These are phyloP conservation scores for Macroventuria anomochaeta DNA, from an alignment of 2,329 filamentous ascomycete genomes.

Conservation along the genomic window DNA sequence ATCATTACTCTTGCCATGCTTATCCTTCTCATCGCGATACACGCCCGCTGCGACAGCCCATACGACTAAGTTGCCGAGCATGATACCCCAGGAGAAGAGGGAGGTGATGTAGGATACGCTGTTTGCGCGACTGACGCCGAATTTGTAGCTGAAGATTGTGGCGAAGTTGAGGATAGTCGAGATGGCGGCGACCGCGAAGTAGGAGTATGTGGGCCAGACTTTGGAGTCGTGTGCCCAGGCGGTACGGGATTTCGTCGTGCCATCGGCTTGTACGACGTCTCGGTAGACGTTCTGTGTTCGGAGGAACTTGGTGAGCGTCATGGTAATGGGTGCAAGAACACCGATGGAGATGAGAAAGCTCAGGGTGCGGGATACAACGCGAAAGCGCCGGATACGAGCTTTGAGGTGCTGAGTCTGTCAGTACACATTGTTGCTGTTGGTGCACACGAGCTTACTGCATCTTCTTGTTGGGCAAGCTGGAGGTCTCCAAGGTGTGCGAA, in stretches of 20 bases:
- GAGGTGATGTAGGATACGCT: conserved; percentile 33
- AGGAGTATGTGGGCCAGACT: conserved; percentile 51
- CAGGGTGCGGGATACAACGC: conserved; percentile 45
- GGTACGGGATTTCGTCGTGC: conserved; percentile 39
- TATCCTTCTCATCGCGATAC: conserved; percentile 48
- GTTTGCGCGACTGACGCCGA: conserved; percentile 45
- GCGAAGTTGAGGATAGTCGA: conserved; percentile 45
- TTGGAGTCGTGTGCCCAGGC: conserved; percentile 49
- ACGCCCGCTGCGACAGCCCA: conserved; percentile 46
- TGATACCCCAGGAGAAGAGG: conserved; percentile 38
- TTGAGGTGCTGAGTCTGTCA: conserved; percentile 42
- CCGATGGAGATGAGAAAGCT: conserved; percentile 44
- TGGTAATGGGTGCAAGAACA: conserved; percentile 45
- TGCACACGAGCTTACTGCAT: conserved; percentile 23
- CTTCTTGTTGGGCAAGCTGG: conserved; percentile 25
- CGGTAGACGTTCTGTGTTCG: conserved; percentile 41
- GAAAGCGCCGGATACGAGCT: conserved; percentile 47
- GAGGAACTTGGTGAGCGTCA: conserved; percentile 50
- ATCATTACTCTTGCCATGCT: conserved; percentile 45
- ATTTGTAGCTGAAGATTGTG: conserved; percentile 45
- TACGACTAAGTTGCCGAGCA: conserved; percentile 44
- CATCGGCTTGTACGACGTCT: conserved; percentile 21
- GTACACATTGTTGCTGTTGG: background rate
- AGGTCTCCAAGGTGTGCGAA: conserved; percentile 27
- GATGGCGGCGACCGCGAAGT: conserved; percentile 42